phyloP scores from a whole-genome alignment of 768 basidiomycete species.

The Leucocoprinus sp. region DNA sequence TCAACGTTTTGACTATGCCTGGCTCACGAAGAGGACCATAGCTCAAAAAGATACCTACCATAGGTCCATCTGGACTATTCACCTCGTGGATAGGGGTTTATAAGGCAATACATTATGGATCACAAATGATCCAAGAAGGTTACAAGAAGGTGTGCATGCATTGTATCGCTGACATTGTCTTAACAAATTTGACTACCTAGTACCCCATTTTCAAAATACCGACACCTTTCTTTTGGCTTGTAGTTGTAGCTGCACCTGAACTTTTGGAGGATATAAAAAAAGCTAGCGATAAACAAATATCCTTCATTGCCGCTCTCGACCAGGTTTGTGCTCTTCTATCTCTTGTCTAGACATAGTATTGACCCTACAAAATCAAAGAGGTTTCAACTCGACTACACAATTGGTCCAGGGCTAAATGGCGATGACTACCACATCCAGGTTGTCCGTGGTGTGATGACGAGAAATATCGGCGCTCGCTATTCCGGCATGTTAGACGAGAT shows the following conservation, averaged over 20 bases:
- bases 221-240: not conserved
- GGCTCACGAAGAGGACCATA: not conserved
- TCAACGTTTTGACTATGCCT: not conserved
- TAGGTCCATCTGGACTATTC: not conserved
- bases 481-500: constrained; percentile 10
- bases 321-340: not conserved
- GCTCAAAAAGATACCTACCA: not conserved
- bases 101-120: not conserved
- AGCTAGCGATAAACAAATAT: not conserved
- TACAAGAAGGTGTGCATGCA: not conserved
- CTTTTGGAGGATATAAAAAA: not conserved
- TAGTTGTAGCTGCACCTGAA: not conserved
- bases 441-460: constrained; percentile 8
- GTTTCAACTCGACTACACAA: constrained; percentile 23
- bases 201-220: not conserved
- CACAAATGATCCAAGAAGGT: not conserved
- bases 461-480: constrained; percentile 4
- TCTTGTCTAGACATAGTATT: not conserved
- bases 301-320: not conserved
- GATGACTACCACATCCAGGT: constrained; percentile 5
- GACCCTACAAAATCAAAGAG: constrained; percentile 9
- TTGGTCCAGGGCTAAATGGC: constrained; percentile 15
- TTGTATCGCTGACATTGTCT: not conserved
- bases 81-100: not conserved
- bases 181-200: not conserved